Percentiles rank a stretch among this genome's conserved stretches.
These are phyloP conservation scores for Trametes meyenii DNA, from an alignment of 768 basidiomycete species.

Conservation along the genomic window DNA sequence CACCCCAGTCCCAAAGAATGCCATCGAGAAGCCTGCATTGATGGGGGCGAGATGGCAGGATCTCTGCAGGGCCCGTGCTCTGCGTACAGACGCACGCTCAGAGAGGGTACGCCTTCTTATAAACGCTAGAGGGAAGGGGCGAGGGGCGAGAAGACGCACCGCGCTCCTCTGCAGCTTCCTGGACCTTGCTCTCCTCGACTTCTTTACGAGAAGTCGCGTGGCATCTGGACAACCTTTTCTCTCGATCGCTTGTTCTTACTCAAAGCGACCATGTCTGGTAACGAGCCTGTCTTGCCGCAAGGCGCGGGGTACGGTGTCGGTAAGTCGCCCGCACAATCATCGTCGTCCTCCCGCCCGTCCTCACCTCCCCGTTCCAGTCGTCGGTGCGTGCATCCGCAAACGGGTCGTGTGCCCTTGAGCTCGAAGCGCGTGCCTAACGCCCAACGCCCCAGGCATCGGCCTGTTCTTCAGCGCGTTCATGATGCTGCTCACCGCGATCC, in stretches of 20 bases:
- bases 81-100: background rate
- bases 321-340: slow-evolving; percentile 28
- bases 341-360: too few species aligned
- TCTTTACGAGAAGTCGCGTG: slow-evolving; percentile 10
- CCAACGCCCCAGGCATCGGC: slow-evolving; percentile 64
- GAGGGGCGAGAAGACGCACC: background rate
- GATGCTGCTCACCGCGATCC: slow-evolving; percentile 75
- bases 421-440: background rate
- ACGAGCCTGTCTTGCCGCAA: slow-evolving; percentile 61
- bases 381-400: slow-evolving; percentile 42
- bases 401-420: background rate
- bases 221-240: background rate
- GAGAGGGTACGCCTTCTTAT: background rate
- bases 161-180: background rate
- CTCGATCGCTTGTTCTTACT: background rate
- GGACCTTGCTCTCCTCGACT: background rate
- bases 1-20: background rate
- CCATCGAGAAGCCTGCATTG: background rate
- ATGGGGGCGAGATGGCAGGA: background rate
- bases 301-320: slow-evolving; percentile 87
- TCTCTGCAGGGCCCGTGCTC: background rate
- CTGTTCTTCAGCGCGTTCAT: slow-evolving; percentile 86
- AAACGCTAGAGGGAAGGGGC: background rate
- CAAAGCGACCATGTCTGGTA: slow-evolving; percentile 25
- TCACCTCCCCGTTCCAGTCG: slow-evolving; percentile 39